phyloP scores from a whole-genome alignment of 768 basidiomycete species.

The Boletellus sp. region DNA sequence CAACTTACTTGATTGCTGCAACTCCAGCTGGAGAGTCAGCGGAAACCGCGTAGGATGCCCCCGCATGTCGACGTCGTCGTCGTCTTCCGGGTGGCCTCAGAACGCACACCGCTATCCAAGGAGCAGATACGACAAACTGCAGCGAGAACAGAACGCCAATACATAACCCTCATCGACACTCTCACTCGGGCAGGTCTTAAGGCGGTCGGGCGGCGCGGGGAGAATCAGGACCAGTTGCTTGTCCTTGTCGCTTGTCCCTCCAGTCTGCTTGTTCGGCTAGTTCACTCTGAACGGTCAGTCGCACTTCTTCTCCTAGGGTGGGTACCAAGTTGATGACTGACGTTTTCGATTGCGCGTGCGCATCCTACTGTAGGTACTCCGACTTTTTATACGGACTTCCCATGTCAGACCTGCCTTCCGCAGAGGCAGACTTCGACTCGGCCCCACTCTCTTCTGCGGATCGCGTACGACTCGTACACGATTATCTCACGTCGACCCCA shows the following conservation, averaged over 20 bases:
- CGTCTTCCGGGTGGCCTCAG: constrained; percentile 55
- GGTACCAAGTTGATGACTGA: not conserved
- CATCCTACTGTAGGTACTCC: constrained; percentile 45
- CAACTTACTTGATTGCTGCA: not conserved
- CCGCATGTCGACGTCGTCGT: constrained; percentile 73
- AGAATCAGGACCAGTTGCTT: constrained; percentile 68
- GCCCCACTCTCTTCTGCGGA: constrained; percentile 63
- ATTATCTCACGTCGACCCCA: constrained; percentile 63
- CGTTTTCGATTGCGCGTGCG: not conserved
- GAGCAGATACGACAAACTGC: constrained; percentile 60
- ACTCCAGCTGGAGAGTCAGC: not conserved
- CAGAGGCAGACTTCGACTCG: constrained; percentile 41
- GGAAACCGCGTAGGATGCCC: constrained; percentile 29
- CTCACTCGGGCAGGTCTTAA: constrained; percentile 62
- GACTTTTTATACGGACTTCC: constrained; percentile 77
- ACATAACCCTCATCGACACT: constrained; percentile 56
- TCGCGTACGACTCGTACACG: constrained; percentile 74
- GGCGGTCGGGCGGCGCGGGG: constrained; percentile 75
- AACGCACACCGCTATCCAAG: constrained; percentile 45
- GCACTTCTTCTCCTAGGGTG: not conserved
- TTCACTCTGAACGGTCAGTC: constrained; percentile 71
- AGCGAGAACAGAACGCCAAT: constrained; percentile 65
- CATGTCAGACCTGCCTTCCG: constrained; percentile 42
- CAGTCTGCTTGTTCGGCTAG: constrained; percentile 56
- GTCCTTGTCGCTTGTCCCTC: constrained; percentile 72